A percentile compares a stretch with the other conserved stretches of the same genome.
Conservation (phyloP, 495 filamentous ascomycete species). For the Bathelium albidoporum region DNA sequence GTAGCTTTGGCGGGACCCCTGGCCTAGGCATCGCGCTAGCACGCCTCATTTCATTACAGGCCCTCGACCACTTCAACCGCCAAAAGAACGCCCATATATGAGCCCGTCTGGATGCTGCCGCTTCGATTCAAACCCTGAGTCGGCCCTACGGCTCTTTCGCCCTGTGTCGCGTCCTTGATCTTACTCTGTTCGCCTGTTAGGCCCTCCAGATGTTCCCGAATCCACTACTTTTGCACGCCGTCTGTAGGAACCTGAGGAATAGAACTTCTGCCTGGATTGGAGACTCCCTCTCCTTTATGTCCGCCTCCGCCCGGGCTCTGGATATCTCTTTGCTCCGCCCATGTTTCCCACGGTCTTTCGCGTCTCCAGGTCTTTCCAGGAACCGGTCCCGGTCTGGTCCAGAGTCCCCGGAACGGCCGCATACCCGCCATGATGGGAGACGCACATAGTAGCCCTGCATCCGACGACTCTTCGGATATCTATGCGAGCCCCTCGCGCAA, state of each 20-base stretch:
- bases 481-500: neutral
- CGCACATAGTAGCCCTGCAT: neutral
- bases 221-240: neutral
- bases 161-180: neutral
- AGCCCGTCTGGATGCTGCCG: neutral
- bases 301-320: neutral
- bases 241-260: no score
- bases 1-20: neutral
- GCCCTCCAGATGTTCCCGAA: neutral
- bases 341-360: neutral
- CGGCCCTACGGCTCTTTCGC: neutral
- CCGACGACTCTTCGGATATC: neutral
- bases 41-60: constrained; percentile 5
- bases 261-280: neutral
- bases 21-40: neutral
- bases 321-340: neutral
- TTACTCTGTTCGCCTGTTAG: neutral
- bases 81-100: neutral
- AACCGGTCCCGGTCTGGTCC: neutral
- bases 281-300: neutral
- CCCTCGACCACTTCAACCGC: neutral
- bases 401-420: neutral
- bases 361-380: neutral
- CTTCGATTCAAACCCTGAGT: neutral
- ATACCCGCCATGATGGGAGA: neutral